Conservation (phyloP, 2,329 filamentous ascomycete species). For the Colletotrichum sansevieriae region DNA sequence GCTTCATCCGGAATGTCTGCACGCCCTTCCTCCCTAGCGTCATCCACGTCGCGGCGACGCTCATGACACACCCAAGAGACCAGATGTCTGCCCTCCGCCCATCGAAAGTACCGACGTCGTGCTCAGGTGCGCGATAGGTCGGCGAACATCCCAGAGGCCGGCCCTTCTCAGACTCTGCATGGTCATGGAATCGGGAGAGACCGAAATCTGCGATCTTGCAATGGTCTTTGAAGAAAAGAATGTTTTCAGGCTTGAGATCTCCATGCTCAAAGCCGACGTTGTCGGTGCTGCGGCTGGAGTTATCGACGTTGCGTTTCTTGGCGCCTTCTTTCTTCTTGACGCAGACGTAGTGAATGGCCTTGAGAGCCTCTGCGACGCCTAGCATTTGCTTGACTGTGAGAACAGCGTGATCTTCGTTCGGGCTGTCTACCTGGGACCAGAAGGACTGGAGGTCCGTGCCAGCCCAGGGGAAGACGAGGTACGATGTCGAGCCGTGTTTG, state of each 20-base stretch:
- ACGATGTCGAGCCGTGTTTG: background rate
- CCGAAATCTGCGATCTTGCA: slow-evolving; percentile 18
- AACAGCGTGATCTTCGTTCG: background rate
- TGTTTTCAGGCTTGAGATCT: slow-evolving; percentile 24
- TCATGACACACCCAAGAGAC: slow-evolving; percentile 27
- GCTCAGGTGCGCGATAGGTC: slow-evolving; percentile 24
- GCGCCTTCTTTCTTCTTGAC: background rate
- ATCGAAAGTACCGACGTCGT: background rate
- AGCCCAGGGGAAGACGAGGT: slow-evolving; percentile 17
- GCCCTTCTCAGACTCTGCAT: background rate
- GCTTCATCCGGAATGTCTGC: background rate
- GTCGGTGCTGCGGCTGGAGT: no score
- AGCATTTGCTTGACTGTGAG: slow-evolving; percentile 15
- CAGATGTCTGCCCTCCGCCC: slow-evolving; percentile 22
- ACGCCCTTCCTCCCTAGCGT: slow-evolving; percentile 6
- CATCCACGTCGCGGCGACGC: slow-evolving; percentile 30
- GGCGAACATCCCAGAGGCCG: slow-evolving; percentile 5
- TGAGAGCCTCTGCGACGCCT: slow-evolving; percentile 15
- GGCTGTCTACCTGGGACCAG: background rate
- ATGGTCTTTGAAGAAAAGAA: background rate
- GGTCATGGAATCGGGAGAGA: slow-evolving; percentile 3
- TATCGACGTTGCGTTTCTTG: background rate
- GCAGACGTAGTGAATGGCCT: slow-evolving; percentile 13
- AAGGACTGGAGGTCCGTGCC: slow-evolving; percentile 11
- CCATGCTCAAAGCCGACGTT: background rate